These are phyloP conservation scores for Guyanaporus albipodus DNA, from an alignment of 768 basidiomycete species.

Conservation along the genomic window DNA sequence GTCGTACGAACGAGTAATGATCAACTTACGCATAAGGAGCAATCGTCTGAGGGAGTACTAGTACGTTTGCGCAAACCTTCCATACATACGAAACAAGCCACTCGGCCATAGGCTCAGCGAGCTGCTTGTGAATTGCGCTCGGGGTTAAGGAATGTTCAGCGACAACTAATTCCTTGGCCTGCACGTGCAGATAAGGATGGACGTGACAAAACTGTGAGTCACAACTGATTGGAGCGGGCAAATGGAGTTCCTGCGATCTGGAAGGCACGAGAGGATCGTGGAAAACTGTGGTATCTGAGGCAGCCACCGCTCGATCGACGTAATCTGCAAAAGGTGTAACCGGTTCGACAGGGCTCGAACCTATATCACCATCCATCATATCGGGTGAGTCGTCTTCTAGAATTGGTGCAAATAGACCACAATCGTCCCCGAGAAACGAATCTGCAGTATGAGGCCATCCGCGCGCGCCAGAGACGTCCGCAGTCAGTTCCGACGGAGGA, in stretches of 20 bases:
- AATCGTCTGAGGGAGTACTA: slow-evolving; percentile 53
- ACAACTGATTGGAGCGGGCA: slow-evolving; percentile 25
- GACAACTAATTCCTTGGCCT: slow-evolving; percentile 29
- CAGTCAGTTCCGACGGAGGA: slow-evolving; percentile 13
- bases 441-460: slow-evolving; percentile 19
- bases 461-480: slow-evolving; percentile 1
- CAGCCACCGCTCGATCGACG: slow-evolving; percentile 66
- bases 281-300: slow-evolving; percentile 29
- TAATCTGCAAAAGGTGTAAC: slow-evolving; percentile 75
- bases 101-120: slow-evolving; percentile 72
- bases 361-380: slow-evolving; percentile 45
- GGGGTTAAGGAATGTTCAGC: slow-evolving; percentile 35
- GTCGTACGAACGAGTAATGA: background rate
- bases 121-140: slow-evolving; percentile 58
- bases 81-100: slow-evolving; percentile 80
- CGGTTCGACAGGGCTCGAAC: slow-evolving; percentile 69
- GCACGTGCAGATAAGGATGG: slow-evolving; percentile 14
- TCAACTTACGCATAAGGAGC: slow-evolving; percentile 52
- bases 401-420: slow-evolving; percentile 52
- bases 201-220: slow-evolving; percentile 23
- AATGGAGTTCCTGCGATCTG: slow-evolving; percentile 14
- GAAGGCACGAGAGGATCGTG: slow-evolving; percentile 21
- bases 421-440: slow-evolving; percentile 25
- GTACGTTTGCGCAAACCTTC: slow-evolving; percentile 76
- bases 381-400: slow-evolving; percentile 65